Evolutionary conservation across 2,329 filamentous ascomycete genomes (phyloP).

Genomic region (Colletotrichum sp.): DNA sequence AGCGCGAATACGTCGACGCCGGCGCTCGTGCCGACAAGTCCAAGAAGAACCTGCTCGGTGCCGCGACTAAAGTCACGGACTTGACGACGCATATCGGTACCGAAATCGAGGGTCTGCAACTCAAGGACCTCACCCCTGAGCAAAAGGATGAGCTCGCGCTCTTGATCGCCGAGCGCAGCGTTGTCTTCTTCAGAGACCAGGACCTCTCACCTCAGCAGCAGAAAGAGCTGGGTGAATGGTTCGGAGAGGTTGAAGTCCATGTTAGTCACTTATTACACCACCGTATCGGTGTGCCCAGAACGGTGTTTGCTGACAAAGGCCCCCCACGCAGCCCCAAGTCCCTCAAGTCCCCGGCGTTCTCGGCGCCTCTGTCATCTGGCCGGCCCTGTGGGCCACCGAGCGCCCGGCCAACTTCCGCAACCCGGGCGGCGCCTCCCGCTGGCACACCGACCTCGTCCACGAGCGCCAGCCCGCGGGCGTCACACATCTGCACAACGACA

Average conservation of each 20-base stretch:
- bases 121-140: conserved; percentile 63
- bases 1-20: conserved; percentile 62
- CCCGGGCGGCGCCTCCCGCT: conserved; percentile 70
- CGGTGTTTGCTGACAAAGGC: not conserved
- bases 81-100: conserved; percentile 68
- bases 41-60: conserved; percentile 64
- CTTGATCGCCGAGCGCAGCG: conserved; percentile 66
- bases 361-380: conserved; percentile 74
- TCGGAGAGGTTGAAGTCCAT: conserved; percentile 71
- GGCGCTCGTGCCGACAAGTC: conserved; percentile 69
- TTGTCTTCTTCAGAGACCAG: conserved; percentile 72
- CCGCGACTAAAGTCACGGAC: conserved; percentile 67
- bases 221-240: conserved; percentile 66
- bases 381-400: conserved; percentile 69
- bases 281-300: accelerated
- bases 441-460: conserved; percentile 76
- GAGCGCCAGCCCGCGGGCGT: conserved; percentile 74
- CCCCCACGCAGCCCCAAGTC: conserved; percentile 63
- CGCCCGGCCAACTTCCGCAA: conserved; percentile 65
- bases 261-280: conserved; percentile 43
- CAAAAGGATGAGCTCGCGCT: conserved; percentile 68
- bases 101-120: conserved; percentile 67
- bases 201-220: conserved; percentile 67
- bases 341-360: conserved; percentile 71
- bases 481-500: conserved; percentile 74